Conservation (phyloP, 2,329 filamentous ascomycete species). For the Mariannaea sp. region DNA sequence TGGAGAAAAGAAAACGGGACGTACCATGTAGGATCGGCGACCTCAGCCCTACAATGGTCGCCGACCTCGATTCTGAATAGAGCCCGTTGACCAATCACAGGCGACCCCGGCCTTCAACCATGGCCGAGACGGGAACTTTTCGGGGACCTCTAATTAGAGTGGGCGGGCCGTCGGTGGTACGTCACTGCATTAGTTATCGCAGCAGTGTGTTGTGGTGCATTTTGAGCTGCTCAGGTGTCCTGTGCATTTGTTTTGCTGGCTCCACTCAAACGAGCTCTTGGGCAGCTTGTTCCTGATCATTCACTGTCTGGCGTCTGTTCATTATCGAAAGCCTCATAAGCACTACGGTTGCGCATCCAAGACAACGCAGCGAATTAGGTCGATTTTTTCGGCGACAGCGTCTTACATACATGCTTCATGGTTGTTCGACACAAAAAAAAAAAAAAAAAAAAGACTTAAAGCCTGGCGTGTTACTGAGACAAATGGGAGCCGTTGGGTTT, state of each 20-base stretch:
- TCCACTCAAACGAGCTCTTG: too few species aligned
- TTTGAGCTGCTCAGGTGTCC: background rate
- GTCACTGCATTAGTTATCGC: conserved; percentile 1
- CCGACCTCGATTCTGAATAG: background rate
- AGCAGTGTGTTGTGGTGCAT: too few species aligned
- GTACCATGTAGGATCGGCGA: background rate
- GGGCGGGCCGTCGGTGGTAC: conserved; percentile 9
- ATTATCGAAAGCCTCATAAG: background rate
- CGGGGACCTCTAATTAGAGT: background rate
- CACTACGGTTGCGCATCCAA: background rate
- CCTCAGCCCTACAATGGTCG: conserved; percentile 7
- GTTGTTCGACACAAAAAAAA: background rate
- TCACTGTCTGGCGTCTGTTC: too few species aligned
- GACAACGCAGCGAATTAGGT: background rate
- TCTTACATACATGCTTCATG: conserved; percentile 9
- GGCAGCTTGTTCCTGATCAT: too few species aligned
- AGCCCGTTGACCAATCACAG: background rate
- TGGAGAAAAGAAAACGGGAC: too few species aligned
- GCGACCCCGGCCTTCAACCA: background rate
- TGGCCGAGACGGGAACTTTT: background rate
- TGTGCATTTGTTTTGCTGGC: too few species aligned
- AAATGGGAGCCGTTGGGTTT: too few species aligned
- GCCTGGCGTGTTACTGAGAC: too few species aligned
- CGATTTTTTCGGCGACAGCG: background rate
- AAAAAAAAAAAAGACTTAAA: background rate